Conservation (phyloP, 2,329 filamentous ascomycete genomes). For the Fusarium stilboides region DNA sequence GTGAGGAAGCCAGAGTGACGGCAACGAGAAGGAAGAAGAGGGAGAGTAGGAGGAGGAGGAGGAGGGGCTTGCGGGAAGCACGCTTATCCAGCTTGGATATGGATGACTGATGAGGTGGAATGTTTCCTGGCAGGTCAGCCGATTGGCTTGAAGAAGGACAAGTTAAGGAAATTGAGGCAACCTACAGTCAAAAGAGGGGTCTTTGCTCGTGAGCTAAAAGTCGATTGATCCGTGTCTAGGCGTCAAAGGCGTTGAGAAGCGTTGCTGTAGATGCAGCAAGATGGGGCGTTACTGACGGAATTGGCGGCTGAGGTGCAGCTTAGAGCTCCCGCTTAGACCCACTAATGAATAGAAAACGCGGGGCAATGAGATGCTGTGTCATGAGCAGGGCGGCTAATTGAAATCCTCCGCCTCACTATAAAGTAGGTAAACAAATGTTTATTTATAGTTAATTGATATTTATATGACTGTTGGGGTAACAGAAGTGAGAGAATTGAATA, state of each 20-base stretch:
- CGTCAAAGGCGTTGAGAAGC: constrained; percentile 27
- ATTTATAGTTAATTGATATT: background rate
- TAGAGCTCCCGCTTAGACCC: constrained; percentile 36
- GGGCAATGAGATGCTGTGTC: constrained; percentile 42
- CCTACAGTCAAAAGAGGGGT: constrained; percentile 44
- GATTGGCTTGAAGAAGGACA: constrained; percentile 39
- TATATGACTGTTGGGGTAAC: background rate
- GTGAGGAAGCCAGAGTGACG: constrained; percentile 78
- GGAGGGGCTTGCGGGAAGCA: constrained; percentile 49
- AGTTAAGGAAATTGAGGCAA: constrained; percentile 17
- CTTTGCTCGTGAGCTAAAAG: constrained; percentile 14
- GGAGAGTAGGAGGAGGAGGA: constrained; percentile 60
- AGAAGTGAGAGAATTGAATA: background rate
- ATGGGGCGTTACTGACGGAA: constrained; percentile 39
- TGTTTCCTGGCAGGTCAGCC: constrained; percentile 33
- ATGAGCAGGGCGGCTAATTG: constrained; percentile 32
- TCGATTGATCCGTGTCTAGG: constrained; percentile 28
- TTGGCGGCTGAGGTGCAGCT: constrained; percentile 25
- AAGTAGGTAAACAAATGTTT: background rate
- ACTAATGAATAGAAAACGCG: constrained; percentile 43
- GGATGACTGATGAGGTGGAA: constrained; percentile 21
- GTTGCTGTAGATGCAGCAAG: constrained; percentile 34
- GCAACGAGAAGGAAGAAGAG: constrained; percentile 70
- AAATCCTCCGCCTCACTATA: constrained; percentile 6
- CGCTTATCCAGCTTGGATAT: constrained; percentile 51